Evolutionary conservation across 2,329 filamentous ascomycete species (phyloP).

Genomic region (Chaetomiaceae sp.): DNA sequence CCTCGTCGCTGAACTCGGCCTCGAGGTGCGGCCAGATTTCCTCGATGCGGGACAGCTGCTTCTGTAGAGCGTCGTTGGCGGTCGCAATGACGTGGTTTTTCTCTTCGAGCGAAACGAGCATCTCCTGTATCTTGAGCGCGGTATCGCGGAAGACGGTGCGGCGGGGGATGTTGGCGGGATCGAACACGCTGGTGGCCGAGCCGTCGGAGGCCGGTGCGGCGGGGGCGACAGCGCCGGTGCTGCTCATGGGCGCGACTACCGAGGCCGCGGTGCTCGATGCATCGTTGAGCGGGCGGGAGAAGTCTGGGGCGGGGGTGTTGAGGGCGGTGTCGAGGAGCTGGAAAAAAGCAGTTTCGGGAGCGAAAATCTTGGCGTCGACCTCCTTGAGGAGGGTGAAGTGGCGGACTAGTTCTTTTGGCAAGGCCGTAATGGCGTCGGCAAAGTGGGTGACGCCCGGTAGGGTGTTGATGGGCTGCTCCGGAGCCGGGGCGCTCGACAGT

Average conservation of each 20-base stretch:
- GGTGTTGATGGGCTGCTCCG: constrained; percentile 60
- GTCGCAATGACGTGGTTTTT: constrained; percentile 96
- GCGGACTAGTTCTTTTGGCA: constrained; percentile 90
- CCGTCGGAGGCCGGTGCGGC: constrained; percentile 39
- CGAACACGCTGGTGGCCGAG: constrained; percentile 44
- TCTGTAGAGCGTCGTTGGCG: constrained; percentile 82
- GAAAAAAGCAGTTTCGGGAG: constrained; percentile 76
- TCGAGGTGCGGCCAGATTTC: constrained; percentile 84
- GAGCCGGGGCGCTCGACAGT: constrained; percentile 39
- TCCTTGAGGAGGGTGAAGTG: constrained; percentile 96
- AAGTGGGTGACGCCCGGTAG: constrained; percentile 70
- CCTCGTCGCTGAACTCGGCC: constrained; percentile 87
- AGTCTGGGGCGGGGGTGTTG: constrained; percentile 45
- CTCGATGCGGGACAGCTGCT: constrained; percentile 79
- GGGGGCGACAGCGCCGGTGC: constrained; percentile 36
- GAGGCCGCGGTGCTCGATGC: constrained; percentile 40
- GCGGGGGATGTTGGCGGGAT: constrained; percentile 57
- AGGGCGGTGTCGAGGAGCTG: constrained; percentile 66
- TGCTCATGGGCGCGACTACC: constrained; percentile 46
- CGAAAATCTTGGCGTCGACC: constrained; percentile 94
- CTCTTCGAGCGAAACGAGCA: constrained; percentile 89
- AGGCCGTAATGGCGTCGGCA: constrained; percentile 83
- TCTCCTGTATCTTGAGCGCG: constrained; percentile 71
- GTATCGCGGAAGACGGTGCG: constrained; percentile 75
- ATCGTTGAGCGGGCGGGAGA: constrained; percentile 41